These are phyloP conservation scores for Botrytis tulipae DNA, from an alignment of 2,329 filamentous ascomycete genomes.

Conservation along the genomic window DNA sequence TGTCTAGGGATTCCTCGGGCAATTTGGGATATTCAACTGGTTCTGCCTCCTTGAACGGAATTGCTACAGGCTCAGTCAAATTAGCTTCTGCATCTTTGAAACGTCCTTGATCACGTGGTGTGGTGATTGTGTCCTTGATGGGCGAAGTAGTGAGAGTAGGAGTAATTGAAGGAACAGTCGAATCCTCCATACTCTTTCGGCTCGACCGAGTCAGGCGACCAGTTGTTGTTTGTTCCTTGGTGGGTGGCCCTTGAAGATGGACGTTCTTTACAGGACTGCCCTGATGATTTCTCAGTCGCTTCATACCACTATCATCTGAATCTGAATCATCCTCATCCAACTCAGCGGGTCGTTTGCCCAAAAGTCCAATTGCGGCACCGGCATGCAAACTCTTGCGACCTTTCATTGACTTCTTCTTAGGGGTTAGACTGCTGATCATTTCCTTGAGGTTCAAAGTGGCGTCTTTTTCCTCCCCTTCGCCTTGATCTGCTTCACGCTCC, in stretches of 20 bases:
- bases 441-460: constrained; percentile 67
- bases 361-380: constrained; percentile 68
- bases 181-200: constrained; percentile 47
- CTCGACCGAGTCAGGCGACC: constrained; percentile 55
- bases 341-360: constrained; percentile 72
- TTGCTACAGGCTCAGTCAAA: constrained; percentile 42
- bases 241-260: constrained; percentile 65
- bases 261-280: constrained; percentile 76
- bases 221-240: constrained; percentile 63
- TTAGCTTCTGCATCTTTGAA: constrained; percentile 53
- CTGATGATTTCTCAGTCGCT: constrained; percentile 69
- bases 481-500: constrained; percentile 51
- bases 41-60: constrained; percentile 43
- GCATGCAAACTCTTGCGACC: constrained; percentile 75
- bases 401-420: constrained; percentile 65
- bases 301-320: constrained; percentile 59
- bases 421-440: constrained; percentile 75
- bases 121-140: constrained; percentile 47
- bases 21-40: constrained; percentile 50
- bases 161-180: constrained; percentile 40
- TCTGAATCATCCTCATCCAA: constrained; percentile 64
- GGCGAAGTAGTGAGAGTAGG: constrained; percentile 50
- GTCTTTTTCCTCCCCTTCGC: constrained; percentile 54
- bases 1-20: constrained; percentile 39
- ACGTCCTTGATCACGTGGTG: constrained; percentile 55